Conservation (phyloP, 805 yeast genomes). For the Kazachstania viticola region DNA sequence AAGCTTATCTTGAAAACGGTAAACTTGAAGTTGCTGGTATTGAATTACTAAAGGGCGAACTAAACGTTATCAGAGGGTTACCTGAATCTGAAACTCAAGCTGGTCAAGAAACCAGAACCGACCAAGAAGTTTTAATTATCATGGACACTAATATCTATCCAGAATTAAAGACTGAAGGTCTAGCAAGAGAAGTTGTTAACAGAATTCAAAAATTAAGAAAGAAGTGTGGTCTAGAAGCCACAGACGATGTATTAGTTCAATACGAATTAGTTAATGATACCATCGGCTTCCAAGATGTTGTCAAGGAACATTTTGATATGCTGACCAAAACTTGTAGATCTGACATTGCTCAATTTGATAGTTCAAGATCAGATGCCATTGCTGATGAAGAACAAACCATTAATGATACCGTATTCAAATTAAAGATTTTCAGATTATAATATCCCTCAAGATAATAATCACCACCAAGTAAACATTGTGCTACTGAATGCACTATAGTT, state of each 20-base stretch:
- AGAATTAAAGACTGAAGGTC: conserved; percentile 85
- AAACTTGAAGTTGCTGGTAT: conserved; percentile 81
- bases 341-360: conserved; percentile 32
- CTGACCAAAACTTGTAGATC: conserved; percentile 69
- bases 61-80: conserved; percentile 80
- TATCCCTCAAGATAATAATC: too few species aligned
- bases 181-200: conserved; percentile 92
- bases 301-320: conserved; percentile 53
- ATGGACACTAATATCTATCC: conserved; percentile 81
- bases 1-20: conserved; percentile 59
- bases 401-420: conserved; percentile 66
- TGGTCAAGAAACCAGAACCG: conserved; percentile 82
- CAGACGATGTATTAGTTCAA: conserved; percentile 89
- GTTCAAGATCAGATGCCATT: conserved; percentile 40
- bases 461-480: too few species aligned
- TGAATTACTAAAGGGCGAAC: conserved; percentile 74
- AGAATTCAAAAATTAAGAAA: conserved; percentile 96
- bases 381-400: conserved; percentile 82
- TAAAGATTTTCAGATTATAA: conserved; percentile 65
- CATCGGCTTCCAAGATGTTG: conserved; percentile 48
- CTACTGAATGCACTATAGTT: too few species aligned
- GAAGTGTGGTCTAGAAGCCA: conserved; percentile 88
- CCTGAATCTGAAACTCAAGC: conserved; percentile 51
- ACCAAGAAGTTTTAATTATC: conserved; percentile 79
- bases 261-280: conserved; percentile 54